A percentile compares a stretch with the other conserved stretches of the same genome.
phyloP scores from a whole-genome alignment of 805 yeast genomes.

The Metahyphopichia silvanorum region DNA sequence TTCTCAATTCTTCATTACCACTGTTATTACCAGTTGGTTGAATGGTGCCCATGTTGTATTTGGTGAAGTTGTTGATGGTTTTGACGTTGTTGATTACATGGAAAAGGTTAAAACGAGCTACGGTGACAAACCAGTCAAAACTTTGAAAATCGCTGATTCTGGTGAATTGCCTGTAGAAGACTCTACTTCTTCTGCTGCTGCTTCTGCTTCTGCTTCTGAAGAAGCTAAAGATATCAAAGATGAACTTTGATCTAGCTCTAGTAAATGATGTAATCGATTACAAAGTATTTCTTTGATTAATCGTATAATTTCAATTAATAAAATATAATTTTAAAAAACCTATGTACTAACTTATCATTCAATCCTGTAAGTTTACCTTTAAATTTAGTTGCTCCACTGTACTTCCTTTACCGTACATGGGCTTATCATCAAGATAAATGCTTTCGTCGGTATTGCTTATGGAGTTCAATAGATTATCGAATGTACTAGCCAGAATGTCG shows the following conservation, averaged over 20 bases:
- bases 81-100: constrained; percentile 74
- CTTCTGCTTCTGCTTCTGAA: constrained; percentile 18
- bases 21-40: constrained; percentile 87
- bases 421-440: constrained; percentile 35
- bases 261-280: neutral
- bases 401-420: constrained; percentile 36
- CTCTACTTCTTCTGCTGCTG: constrained; percentile 21
- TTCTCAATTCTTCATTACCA: constrained; percentile 92
- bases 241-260: constrained; percentile 29
- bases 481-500: constrained; percentile 27
- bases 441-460: constrained; percentile 16
- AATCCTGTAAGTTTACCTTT: constrained; percentile 20
- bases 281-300: neutral
- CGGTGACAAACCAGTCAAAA: constrained; percentile 70
- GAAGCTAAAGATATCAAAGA: constrained; percentile 16
- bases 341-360: too few relatives aligned
- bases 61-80: constrained; percentile 88
- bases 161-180: constrained; percentile 60
- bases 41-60: constrained; percentile 95
- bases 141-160: constrained; percentile 60
- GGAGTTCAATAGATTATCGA: constrained; percentile 27
- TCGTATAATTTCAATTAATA: neutral
- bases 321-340: neutral
- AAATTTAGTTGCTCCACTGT: constrained; percentile 36
- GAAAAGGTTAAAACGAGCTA: constrained; percentile 63